These are phyloP conservation scores for Coemansia sp. DNA, from an alignment of 192 early-diverging fungal genomes.

Conservation along the genomic window DNA sequence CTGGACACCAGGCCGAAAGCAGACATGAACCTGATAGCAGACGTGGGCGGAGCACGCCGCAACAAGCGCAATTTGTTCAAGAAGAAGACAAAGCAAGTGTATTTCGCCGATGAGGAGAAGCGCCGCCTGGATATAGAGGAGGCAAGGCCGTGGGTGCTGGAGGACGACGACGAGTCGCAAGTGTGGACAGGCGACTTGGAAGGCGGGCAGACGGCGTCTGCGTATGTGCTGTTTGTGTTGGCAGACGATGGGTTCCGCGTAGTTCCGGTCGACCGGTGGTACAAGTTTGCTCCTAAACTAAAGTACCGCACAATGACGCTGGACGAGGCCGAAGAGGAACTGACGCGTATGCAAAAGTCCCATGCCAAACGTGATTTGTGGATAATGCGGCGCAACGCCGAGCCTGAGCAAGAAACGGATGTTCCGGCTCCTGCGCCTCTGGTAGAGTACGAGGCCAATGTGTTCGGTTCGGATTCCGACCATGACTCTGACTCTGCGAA, in stretches of 20 bases:
- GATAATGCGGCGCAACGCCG: conserved; percentile 61
- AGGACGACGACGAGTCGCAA: conserved; percentile 70
- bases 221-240: conserved; percentile 74
- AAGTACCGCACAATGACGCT: conserved; percentile 64
- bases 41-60: conserved; percentile 69
- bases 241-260: conserved; percentile 76
- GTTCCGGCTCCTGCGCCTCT: neutral
- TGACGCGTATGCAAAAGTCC: conserved; percentile 41
- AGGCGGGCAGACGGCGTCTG: conserved; percentile 63
- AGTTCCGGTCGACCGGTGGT: conserved; percentile 71
- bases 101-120: conserved; percentile 69
- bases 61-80: conserved; percentile 80
- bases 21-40: conserved; percentile 68
- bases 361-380: conserved; percentile 25
- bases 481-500: neutral
- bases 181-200: conserved; percentile 67
- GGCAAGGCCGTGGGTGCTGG: conserved; percentile 72
- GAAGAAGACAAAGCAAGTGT: conserved; percentile 78
- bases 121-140: conserved; percentile 73
- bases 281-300: conserved; percentile 71
- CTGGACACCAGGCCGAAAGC: conserved; percentile 28
- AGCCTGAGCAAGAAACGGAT: conserved; percentile 16
- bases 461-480: conserved; percentile 5
- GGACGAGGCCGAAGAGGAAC: conserved; percentile 78
- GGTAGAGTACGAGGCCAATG: conserved; percentile 9